phyloP scores from a whole-genome alignment of 2,329 filamentous ascomycete species.

The Aspergillus fumigatiaffinis region DNA sequence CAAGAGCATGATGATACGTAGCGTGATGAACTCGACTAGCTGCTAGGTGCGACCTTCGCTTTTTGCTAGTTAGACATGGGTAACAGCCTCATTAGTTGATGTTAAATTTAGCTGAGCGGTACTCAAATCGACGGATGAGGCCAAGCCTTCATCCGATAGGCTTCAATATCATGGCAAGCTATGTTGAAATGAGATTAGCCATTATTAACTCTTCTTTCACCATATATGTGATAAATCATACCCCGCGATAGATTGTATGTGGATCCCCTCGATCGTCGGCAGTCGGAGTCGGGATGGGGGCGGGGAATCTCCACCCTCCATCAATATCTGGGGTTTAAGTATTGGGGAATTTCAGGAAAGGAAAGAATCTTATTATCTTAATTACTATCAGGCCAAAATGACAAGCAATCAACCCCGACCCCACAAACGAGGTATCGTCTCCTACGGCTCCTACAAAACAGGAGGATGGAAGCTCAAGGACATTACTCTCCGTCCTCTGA shows the following conservation, averaged over 20 bases:
- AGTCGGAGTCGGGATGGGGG: neutral
- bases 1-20: too few species aligned
- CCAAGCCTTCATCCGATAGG: neutral
- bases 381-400: neutral
- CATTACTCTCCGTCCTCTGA: conserved; percentile 8
- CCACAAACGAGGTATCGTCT: conserved; percentile 8
- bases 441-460: conserved; percentile 10
- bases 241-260: neutral
- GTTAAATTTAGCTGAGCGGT: too few species aligned
- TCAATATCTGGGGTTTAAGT: neutral
- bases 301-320: neutral
- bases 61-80: too few species aligned
- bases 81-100: too few species aligned
- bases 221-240: too few species aligned
- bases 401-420: neutral
- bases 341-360: too few species aligned
- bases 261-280: neutral
- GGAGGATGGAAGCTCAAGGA: conserved; percentile 14
- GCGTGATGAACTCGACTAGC: too few species aligned
- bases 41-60: too few species aligned
- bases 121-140: neutral
- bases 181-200: too few species aligned
- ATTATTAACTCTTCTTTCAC: too few species aligned
- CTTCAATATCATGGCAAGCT: neutral
- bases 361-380: neutral